Base-by-base conservation (phyloP, 176 grass and related monocot species). In the Triticum turgidum region DNA sequence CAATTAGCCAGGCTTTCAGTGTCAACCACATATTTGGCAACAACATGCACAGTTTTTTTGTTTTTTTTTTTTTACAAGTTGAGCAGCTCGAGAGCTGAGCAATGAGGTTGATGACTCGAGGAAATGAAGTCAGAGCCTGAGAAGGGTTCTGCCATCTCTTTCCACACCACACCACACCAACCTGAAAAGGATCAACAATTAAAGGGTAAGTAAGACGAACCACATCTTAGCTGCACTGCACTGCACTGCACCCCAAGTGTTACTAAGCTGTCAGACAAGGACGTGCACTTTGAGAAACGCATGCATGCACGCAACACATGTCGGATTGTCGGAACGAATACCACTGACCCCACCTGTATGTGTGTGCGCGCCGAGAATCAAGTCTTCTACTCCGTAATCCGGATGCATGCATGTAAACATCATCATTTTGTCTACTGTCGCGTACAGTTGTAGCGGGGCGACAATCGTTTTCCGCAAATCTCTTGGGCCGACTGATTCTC, bases 261-360 rank as follows among this genome's bases (percentile, higher is more conserved):
- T 80, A 84, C 11, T 80, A 84, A 80, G 85, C 85, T 87, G 85
- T 91, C 89, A 76, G 81, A 87, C 80, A 87, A 84, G 68, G 89
- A 91, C 85, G 15, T 14, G 69, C 81, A 87, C 81, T 84, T 80
- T 81, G 69, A 18, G 29, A 41, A 81, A 81, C 51, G 22, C 56
- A 76, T 41, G 39, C 65, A 80, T 84, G 61, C 21, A 17, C 10
- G n/a, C 32, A 45, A 33, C 2, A 20, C 37, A 82, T 69, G 44
- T 27, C 54, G 65, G 30, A 6, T 5, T 75, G 72, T 75, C 72
- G 72, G 72, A 18, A 73, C 7, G 18, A 21, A 59, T 21, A 7
- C 2, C 56, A 59, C 42, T 12, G 10, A 45, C 56, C 54, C 56
- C 56, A 3, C 18, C 17, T 59, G 56, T 21, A 42, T 14, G 11